A percentile compares a stretch with the other conserved stretches of the same genome.
Evolutionary conservation across 2,329 filamentous ascomycete genomes (phyloP).

Genomic region (Diaporthe nobilis): DNA sequence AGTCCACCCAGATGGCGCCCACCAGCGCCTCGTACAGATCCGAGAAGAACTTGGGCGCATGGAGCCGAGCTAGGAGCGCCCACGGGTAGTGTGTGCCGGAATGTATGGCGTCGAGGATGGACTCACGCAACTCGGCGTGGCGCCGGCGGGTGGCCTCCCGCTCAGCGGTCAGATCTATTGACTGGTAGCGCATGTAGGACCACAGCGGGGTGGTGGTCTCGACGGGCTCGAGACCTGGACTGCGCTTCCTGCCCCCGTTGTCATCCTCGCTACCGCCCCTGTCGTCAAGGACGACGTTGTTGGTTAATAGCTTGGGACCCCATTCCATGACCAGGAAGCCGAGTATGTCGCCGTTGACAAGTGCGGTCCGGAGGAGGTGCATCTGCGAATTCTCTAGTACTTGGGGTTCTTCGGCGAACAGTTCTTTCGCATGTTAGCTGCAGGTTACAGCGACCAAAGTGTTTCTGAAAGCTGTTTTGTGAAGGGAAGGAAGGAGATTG

Average conservation of each 20-base stretch:
- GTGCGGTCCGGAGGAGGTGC: slow-evolving; percentile 80
- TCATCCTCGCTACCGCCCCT: background rate
- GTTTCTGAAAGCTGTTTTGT: background rate
- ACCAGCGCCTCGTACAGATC: slow-evolving; percentile 87
- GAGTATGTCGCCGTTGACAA: slow-evolving; percentile 86
- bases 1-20: slow-evolving; percentile 89
- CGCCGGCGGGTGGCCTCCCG: slow-evolving; percentile 60
- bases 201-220: slow-evolving; percentile 64
- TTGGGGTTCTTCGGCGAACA: slow-evolving; percentile 61
- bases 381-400: slow-evolving; percentile 70
- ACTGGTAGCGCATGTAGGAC: slow-evolving; percentile 77
- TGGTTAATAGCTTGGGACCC: slow-evolving; percentile 51
- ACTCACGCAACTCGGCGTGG: slow-evolving; percentile 62
- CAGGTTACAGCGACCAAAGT: accelerated
- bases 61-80: slow-evolving; percentile 76
- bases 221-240: slow-evolving; percentile 40
- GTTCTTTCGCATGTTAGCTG: slow-evolving; percentile 50
- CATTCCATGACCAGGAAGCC: slow-evolving; percentile 80
- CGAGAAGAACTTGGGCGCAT: slow-evolving; percentile 82
- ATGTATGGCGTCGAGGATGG: slow-evolving; percentile 66
- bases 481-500: background rate
- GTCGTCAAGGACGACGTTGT: slow-evolving; percentile 40
- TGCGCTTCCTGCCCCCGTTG: slow-evolving; percentile 45
- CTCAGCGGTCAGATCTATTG: slow-evolving; percentile 60
- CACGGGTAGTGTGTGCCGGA: slow-evolving; percentile 78